phyloP scores from a whole-genome alignment of 2,329 filamentous ascomycete species.

The Penicillium hesseltinei region DNA sequence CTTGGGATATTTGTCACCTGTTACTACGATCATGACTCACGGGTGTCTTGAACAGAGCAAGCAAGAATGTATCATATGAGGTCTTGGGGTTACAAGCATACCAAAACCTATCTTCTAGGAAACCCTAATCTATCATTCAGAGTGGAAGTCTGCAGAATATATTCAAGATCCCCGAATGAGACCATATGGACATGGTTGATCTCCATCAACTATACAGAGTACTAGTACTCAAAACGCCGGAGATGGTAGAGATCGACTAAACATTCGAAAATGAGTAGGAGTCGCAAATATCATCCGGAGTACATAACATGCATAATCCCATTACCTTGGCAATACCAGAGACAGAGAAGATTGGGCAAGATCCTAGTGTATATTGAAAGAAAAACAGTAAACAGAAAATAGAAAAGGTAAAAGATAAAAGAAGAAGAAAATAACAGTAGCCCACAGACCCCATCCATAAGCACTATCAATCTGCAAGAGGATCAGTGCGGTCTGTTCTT shows the following conservation, averaged over 20 bases:
- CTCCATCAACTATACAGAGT: constrained; percentile 16
- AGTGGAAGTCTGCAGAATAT: background rate
- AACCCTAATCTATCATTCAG: constrained; percentile 17
- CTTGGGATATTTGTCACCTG: constrained; percentile 23
- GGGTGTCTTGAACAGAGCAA: constrained; percentile 13
- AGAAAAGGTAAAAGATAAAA: background rate
- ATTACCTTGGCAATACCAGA: constrained; percentile 5
- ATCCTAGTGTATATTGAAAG: background rate
- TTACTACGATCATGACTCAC: constrained; percentile 25
- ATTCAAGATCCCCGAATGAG: constrained; percentile 20
- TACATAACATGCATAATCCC: constrained; percentile 5
- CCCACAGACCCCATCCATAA: constrained; percentile 10
- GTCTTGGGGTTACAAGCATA: constrained; percentile 22
- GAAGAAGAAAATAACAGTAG: background rate
- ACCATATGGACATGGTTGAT: constrained; percentile 19
- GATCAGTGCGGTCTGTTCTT: constrained; percentile 12
- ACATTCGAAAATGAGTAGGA: background rate
- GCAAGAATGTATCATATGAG: constrained; percentile 29
- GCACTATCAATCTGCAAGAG: constrained; percentile 12
- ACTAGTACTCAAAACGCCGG: constrained; percentile 3
- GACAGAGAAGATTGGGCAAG: background rate
- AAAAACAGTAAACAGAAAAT: background rate
- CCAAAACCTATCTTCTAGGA: constrained; percentile 9
- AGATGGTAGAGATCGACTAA: constrained; percentile 19
- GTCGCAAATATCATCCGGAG: constrained; percentile 15